phyloP scores from a whole-genome alignment of 495 filamentous ascomycete genomes.

The Xylaria acuta region DNA sequence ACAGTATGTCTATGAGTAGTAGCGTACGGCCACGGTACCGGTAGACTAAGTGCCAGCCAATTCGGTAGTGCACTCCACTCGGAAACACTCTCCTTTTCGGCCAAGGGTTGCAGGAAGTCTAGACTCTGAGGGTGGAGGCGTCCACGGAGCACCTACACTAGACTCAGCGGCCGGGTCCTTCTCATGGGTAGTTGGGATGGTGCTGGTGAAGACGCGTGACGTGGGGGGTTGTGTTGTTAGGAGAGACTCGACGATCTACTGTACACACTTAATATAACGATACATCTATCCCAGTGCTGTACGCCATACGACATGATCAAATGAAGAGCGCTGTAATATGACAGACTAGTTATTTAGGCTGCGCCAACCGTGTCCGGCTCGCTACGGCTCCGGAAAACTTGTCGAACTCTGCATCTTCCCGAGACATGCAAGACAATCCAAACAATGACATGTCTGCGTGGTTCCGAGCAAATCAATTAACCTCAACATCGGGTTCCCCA shows the following conservation, averaged over 20 bases:
- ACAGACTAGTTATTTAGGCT: background rate
- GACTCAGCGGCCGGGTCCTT: conserved; percentile 22
- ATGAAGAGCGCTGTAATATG: background rate
- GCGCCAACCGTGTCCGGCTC: conserved; percentile 21
- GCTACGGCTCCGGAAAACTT: conserved; percentile 24
- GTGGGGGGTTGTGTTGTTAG: conserved; percentile 1
- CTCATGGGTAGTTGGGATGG: background rate
- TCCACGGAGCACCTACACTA: conserved; percentile 13
- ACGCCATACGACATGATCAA: background rate
- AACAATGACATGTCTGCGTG: conserved; percentile 24
- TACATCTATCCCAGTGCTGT: background rate
- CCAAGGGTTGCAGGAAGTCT: conserved; percentile 26
- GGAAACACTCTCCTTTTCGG: conserved; percentile 23
- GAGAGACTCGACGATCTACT: background rate
- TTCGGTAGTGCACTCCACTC: conserved; percentile 20
- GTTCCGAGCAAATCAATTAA: conserved; percentile 24
- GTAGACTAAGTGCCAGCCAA: conserved; percentile 1
- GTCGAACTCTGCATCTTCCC: conserved; percentile 28
- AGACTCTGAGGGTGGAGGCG: conserved; percentile 25
- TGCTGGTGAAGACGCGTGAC: conserved; percentile 4
- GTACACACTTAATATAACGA: conserved; percentile 1
- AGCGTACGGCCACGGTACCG: background rate
- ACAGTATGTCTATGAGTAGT: background rate
- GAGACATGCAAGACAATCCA: conserved; percentile 25
- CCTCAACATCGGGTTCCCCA: conserved; percentile 16